Evolutionary conservation across 2,329 filamentous ascomycete species (phyloP), one percentile per base, ranked within the genome.

Genomic region (Verticillium albo-atrum): DNA sequence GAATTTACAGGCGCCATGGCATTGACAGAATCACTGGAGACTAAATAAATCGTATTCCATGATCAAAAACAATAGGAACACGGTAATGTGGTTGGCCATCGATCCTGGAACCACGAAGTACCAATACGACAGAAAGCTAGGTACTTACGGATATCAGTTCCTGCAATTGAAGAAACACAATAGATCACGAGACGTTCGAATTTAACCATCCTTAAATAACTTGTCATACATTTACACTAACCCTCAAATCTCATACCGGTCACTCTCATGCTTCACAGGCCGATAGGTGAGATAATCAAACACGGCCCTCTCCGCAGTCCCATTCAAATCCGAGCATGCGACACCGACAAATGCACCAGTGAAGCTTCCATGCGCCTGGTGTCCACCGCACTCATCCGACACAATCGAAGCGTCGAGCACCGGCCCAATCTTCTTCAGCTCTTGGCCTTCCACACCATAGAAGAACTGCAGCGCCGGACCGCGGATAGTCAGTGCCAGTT

Each of bases 341-440:
- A 85, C 70, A 0, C 82, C 82, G 0, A 84, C 79, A 72, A 85
- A 85, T 0, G 85, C 82, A 0, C 85, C 85, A 0, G 85, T 88
- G 62, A 88, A 88, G 68, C 85, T 88, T 1, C 85, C 85, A 62
- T 87, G 83, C 2, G 74, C 78, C 61, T 81, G 78, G 62, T 87
- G 84, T 0, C 84, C 85, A 10, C 85, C 85, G 60, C 85, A 88
- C 71, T 88, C 85, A 64, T 88, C 85, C 12, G 79, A 83, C 7
- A 88, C 61, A 15, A 87, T 81, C 6, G 82, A 83, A 0, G 84
- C 85, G 64, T 88, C 83, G 52, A 81, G 80, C 1, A 83, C 79
- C 0, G 81, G 81, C 0, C 85, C 85, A 55, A 87, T 74, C 61
- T 77, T 71, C 66, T 76, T 74, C 61, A 84, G 62, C 27, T 75